Percentiles rank a stretch among this genome's conserved stretches.
These are phyloP conservation scores for Emergomyces africanus DNA, from an alignment of 2,329 filamentous ascomycete species.

Conservation along the genomic window DNA sequence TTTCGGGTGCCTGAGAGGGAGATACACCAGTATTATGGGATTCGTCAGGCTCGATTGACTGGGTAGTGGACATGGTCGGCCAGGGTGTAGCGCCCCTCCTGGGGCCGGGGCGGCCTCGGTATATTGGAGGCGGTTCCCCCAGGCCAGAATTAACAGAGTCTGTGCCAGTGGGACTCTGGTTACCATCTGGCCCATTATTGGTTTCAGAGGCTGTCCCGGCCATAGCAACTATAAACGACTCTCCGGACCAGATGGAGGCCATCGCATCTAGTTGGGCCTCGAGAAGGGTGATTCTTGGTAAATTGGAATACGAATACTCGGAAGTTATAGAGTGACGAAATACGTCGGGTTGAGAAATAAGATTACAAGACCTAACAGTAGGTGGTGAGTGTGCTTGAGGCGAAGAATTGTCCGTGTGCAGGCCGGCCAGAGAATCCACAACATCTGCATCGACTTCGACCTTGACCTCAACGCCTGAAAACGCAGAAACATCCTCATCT, in stretches of 20 bases:
- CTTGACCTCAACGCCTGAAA: slow-evolving; percentile 1
- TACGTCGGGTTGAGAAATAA: neutral
- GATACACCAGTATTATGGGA: neutral
- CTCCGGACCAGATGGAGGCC: neutral
- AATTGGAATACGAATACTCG: neutral
- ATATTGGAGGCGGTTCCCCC: neutral
- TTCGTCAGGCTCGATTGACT: neutral
- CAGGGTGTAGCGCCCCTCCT: neutral
- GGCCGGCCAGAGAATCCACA: slow-evolving; percentile 5
- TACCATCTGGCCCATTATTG: neutral
- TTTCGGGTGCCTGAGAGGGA: neutral
- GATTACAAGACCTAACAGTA: neutral
- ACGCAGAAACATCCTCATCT: neutral
- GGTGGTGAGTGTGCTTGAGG: neutral
- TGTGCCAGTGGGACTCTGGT: neutral
- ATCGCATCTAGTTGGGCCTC: neutral
- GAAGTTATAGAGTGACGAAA: neutral
- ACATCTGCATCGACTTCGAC: slow-evolving; percentile 3
- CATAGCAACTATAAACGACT: neutral
- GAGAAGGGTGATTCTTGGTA: neutral
- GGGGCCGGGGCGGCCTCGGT: neutral
- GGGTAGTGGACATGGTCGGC: neutral
- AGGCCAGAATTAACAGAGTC: neutral
- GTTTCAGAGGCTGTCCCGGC: neutral
- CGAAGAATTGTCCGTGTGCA: neutral